Conservation (phyloP, 108 stramenopile species). For the Skeletonema marinoi region DNA sequence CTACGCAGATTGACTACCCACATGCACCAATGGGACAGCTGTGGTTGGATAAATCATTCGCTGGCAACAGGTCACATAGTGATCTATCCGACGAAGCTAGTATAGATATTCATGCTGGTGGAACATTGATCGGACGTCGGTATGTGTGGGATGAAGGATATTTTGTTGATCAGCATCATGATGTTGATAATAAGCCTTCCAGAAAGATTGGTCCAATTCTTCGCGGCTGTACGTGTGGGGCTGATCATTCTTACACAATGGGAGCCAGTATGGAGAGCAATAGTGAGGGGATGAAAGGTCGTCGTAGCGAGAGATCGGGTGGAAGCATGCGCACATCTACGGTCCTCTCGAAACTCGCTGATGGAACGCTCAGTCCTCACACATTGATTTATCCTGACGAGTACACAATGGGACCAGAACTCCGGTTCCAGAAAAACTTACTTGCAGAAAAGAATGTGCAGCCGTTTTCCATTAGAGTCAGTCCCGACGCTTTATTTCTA, state of each 20-base stretch:
- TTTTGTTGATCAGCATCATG: conserved; percentile 31
- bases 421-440: conserved; percentile 25
- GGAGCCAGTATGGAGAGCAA: conserved; percentile 1
- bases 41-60: conserved; percentile 29
- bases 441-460: conserved; percentile 35
- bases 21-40: conserved; percentile 40
- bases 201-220: background rate
- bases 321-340: conserved; percentile 21
- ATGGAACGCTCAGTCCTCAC: conserved; percentile 43
- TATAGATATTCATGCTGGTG: conserved; percentile 13
- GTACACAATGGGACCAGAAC: conserved; percentile 41
- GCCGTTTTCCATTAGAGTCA: conserved; percentile 33
- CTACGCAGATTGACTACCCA: conserved; percentile 12
- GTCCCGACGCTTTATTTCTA: conserved; percentile 53
- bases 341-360: conserved; percentile 28
- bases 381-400: conserved; percentile 44
- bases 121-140: conserved; percentile 38
- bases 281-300: conserved; percentile 5
- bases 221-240: conserved; percentile 30
- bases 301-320: conserved; percentile 31
- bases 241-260: conserved; percentile 5
- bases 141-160: conserved; percentile 50
- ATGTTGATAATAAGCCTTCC: background rate
- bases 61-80: background rate
- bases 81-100: background rate